Base-by-base conservation (phyloP, 495 filamentous ascomycete species). In the Thozetella sp. region DNA sequence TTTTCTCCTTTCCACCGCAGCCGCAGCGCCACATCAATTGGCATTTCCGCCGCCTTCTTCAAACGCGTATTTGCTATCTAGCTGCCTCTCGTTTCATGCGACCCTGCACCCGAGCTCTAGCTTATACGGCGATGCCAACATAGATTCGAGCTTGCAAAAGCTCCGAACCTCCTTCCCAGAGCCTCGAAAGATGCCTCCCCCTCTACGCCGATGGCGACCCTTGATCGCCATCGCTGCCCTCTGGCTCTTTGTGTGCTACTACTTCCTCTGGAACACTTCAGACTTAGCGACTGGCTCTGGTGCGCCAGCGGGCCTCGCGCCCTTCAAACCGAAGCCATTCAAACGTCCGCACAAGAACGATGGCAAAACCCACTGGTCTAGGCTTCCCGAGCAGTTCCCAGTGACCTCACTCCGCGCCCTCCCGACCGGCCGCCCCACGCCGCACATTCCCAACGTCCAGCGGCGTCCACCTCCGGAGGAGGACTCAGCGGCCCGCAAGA, bases 381-480 rank as follows among this genome's bases (percentile, higher is more conserved):
- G 20, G 43, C 43, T 48, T 4, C 43, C 43, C 9, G 43, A 48
- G 3, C 43, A 48, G 11, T 48, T 13, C 43, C 43, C 43, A 3
- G 43, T 48, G 9, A 48, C 43, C 43, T 48, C 43, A 3, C 20
- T 15, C 43, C 43, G n/a, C 9, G 10, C 43, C 43, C 20, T 48
- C 11, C 43, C 43, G n/a, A 48, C 43, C 11, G 43, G 43, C 43
- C 12, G 20, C 4, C 43, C 43, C 43, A 19, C 9, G 9, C 10
- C 43, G 43, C n/a, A 48, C 43, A 48, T 48, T 48, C 43, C 43
- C 11, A 48, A 48, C 43, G 43, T 48, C 11, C 43, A 48, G n/a
- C 43, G 43, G 6, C n/a, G 20, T 3, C 43, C 43, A n/a, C 43
- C 43, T n/a, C 43, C 43, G 9, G 43, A 10, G 11, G 43, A 48